Evolutionary conservation across 371 early-diverging fungal genomes (phyloP).

Genomic region (Mucor plumbeus): DNA sequence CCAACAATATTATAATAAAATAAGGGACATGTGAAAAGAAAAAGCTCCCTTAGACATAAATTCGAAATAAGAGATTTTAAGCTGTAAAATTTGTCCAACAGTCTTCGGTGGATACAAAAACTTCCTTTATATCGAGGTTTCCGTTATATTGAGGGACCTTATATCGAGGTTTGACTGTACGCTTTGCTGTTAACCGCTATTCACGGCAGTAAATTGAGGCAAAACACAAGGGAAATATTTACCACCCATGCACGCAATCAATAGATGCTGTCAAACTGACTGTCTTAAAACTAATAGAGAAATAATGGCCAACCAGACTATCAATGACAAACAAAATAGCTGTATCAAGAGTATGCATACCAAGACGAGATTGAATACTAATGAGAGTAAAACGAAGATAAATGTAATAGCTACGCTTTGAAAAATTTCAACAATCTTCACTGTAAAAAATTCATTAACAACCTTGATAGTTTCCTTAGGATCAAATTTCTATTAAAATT

Average conservation of each 20-base stretch:
- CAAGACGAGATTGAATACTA: constrained; percentile 79
- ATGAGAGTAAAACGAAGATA: constrained; percentile 93
- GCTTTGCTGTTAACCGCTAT: constrained; percentile 86
- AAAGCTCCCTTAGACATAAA: no score
- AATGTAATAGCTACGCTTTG: constrained; percentile 86
- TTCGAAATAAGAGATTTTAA: no score
- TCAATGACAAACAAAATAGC: constrained; percentile 85
- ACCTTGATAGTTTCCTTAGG: constrained; percentile 76
- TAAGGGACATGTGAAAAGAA: no score
- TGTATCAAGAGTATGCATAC: constrained; percentile 66
- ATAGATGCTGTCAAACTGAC: constrained; percentile 80
- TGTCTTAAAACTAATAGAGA: constrained; percentile 87
- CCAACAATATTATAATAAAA: no score
- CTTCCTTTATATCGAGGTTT: no score
- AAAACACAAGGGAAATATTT: constrained; percentile 78
- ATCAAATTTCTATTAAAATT: constrained; percentile 62
- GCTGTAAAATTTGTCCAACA: no score
- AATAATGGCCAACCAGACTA: constrained; percentile 93
- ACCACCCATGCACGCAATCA: constrained; percentile 83
- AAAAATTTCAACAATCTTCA: constrained; percentile 85
- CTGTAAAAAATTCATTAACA: constrained; percentile 79
- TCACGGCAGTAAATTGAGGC: constrained; percentile 81
- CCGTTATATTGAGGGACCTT: no score
- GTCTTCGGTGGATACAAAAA: no score
- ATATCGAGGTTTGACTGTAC: no score